Base-by-base conservation (phyloP, 129 eudicot genomes). In the Flaveria sonorensis region DNA sequence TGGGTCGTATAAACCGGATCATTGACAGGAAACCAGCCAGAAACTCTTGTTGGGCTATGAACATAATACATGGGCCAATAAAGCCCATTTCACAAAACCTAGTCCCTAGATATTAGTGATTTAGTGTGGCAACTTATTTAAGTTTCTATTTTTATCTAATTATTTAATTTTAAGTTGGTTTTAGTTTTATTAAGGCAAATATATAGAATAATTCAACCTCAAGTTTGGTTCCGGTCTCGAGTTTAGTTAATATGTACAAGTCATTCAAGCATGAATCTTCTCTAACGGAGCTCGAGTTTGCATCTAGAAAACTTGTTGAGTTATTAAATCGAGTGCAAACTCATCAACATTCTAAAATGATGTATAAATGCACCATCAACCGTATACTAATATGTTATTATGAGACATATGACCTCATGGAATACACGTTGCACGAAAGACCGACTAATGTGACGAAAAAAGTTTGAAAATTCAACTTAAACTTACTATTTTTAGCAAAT, bases 401-500 rank as follows among this genome's bases (percentile, higher is more conserved):
- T 71, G 72, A 60, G 24, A 12, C 43, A 61, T 72, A 73, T 36
- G 60, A 80, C 70, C 15, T 28, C 79, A 78, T 42, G 14, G 50
- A 77, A 45, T 69, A 56, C 16, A 28, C 11, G 24, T 39, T 68
- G 50, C 74, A 21, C 20, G 75, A 20, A 77, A 77, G 2, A 36
- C 43, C 43, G 48, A 14, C 20, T 28, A 43, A 53, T 12, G 39
- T 55, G 75, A 77, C 23, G 63, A 47, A 47, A 19, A 16, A 26
- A 36, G 48, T 55, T 10, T 0, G 15, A 57, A 28, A 56, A 21
- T 59, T 15, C 1, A 21, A 13, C 69, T 13, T 20, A 57, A 42
- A 74, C 64, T 19, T 81, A 8, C 84, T 56, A 81, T 68, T 66
- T 24, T 46, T 80, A 56, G 70, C 62, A 66, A 73, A 73, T 21